Evolutionary conservation across 139 green algal genomes (phyloP), one percentile per base, ranked within the genome.

Genomic region (Tetradesmus lagerheimii): DNA sequence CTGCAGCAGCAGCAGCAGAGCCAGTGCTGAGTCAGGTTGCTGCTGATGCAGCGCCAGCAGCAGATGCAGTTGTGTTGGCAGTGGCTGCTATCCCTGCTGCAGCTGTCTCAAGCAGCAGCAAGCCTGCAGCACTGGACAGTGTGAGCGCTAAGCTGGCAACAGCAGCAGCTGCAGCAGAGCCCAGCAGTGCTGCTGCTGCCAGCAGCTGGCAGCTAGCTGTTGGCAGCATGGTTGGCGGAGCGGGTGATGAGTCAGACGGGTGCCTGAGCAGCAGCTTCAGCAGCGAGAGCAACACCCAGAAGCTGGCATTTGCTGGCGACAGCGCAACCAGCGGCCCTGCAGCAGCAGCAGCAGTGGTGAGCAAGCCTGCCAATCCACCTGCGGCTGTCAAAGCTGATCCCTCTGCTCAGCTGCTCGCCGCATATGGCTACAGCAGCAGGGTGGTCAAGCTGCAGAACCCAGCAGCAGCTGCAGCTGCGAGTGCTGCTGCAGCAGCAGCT

Each of bases 381-480:
- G 57, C 57, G 25, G n/a, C 45, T n/a, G 2, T 11, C 41, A 20
- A 47, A 74, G 80, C n/a, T 45, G 45, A 50, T 39, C 29, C 12
- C 1, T 35, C 25, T 75, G 80, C 6, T 64, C 79, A 67, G 27
- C 20, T 85, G 14, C 79, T 85, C 1, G 25, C 25, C 25, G 79
- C 39, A 18, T 67, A 85, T 66, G 79, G 79, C 25, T 85, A 85
- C 31, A 50, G 79, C 39, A 85, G 53, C 20, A 85, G 79, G 37
- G 79, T 85, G 2, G 79, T 85, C 12, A 85, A 85, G 41, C 79
- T 85, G 57, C 57, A 71, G 57, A 31, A 71, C 23, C 57, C 57
- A 9, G 57, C 57, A 31, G 57, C 57, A 31, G 57, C 57, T 31
- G 57, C 57, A 9, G 45, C 45, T 18, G 45, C 45, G 0, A 12